Base-by-base conservation (phyloP, 306 rosid genomes). In the Oxytropis ochrocephala region DNA sequence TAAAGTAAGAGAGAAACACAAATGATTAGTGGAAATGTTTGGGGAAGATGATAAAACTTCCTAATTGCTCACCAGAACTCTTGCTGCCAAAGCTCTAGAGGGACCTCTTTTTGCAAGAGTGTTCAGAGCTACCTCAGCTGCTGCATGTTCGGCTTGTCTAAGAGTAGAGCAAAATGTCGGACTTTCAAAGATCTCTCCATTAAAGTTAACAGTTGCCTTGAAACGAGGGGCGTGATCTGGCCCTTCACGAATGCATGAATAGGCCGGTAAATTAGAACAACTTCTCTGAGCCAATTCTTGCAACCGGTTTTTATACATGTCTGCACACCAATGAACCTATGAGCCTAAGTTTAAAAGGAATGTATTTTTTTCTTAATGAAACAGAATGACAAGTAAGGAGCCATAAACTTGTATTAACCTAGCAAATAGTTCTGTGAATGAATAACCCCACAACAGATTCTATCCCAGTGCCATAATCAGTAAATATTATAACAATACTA, bases 151-250 rank as follows among this genome's bases (percentile, higher is more conserved):
- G 0, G 96, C 96, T 60, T 88, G 92, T 73, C 97, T 81, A 47
- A 91, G 90, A 36, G 97, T 91, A 27, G 86, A 80, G 73, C 88
- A 86, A 73, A 91, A 91, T 8, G 82, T 63, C 51, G 97, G 97
- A 75, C 97, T 91, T 64, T 88, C 97, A 72, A 86, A 91, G 64
- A 87, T 72, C 39, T 91, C 92, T 43, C 97, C 97, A 47, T 81
- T 88, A 52, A 91, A 86, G 75, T 81, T 88, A 46, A 91, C 97
- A 35, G 91, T 91, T n/a, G 89, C 90, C 82, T 91, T 88, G 79
- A 91, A 91, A 49, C 91, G 87, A 81, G 97, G 96, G 59, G 88
- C 92, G 32, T 91, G 97, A 79, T 91, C 96, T 13, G 97, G 96
- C 46, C 97, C 97, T 78, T 91, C 97, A 0, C 97, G 85, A 44